Base-by-base conservation (phyloP, 352 stramenopile species). In the Thraustochytrium striatum region DNA sequence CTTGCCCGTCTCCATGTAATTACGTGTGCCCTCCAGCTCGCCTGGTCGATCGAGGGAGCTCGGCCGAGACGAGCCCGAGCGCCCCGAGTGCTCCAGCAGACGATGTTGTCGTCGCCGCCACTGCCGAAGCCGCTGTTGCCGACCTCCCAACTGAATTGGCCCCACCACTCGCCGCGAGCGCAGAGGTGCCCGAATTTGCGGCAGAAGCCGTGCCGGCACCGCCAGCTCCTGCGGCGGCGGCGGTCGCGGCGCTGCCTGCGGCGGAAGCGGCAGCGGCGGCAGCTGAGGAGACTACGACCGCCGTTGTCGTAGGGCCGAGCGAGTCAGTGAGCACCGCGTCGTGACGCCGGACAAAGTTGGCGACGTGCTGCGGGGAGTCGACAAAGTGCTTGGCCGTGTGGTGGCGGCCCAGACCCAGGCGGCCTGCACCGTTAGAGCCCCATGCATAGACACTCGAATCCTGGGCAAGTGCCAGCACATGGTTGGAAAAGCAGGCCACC, bases 1-100 rank as follows among this genome's bases (percentile, higher is more conserved):
- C 2, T 61, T 57, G 62, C 62, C 62, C 11, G 21, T 73, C 33
- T 73, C 62, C 62, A 73, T 57, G 62, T 62, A 73, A 28, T 73
- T 36, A 1, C 62, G 39, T 13, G 62, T 25, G 16, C 47, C 47
- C 25, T 55, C 47, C 47, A 55, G 47, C 47, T 55, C 47, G 47
- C 47, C 25, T 55, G 16, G 47, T 21, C 47, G n/a, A n/a, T n/a
- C n/a, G n/a, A n/a, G n/a, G n/a, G n/a, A n/a, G n/a, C n/a, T n/a
- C n/a, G n/a, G n/a, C n/a, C n/a, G n/a, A n/a, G n/a, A n/a, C n/a
- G 47, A 25, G 25, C 16, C 16, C 47, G 16, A 55, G 47, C 16
- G 47, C 25, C 16, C 16, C 47, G 25, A 25, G 16, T 55, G 16
- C 47, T 21, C 47, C 47, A 16, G 47, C 47, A 21, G 47, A 16